Conservation (phyloP, 495 filamentous ascomycete species). For the Hypoxylon subgilvum region DNA sequence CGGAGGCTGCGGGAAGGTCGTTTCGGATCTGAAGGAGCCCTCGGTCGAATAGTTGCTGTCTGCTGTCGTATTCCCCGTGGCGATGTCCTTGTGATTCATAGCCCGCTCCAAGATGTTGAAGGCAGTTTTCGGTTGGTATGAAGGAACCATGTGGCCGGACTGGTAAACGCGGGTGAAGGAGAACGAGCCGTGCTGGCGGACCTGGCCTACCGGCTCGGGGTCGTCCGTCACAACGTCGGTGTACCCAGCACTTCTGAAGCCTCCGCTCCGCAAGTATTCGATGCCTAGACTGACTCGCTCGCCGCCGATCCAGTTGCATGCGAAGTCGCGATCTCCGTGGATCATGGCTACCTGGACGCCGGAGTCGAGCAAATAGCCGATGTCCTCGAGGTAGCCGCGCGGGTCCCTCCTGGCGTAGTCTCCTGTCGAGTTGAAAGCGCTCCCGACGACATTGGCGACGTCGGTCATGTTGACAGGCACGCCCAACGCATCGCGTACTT, state of each 20-base stretch:
- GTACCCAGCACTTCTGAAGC: slow-evolving; percentile 60
- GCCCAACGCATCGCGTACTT: slow-evolving; percentile 65
- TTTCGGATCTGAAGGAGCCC: slow-evolving; percentile 7
- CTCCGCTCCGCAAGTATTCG: slow-evolving; percentile 39
- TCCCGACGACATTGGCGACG: slow-evolving; percentile 54
- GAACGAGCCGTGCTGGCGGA: slow-evolving; percentile 65
- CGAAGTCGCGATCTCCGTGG: slow-evolving; percentile 66
- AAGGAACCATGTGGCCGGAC: slow-evolving; percentile 67
- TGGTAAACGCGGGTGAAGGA: slow-evolving; percentile 66
- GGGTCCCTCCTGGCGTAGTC: slow-evolving; percentile 56
- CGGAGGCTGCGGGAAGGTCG: slow-evolving; percentile 6
- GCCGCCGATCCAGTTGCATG: slow-evolving; percentile 69
- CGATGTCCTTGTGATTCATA: slow-evolving; percentile 60
- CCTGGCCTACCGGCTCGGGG: slow-evolving; percentile 56
- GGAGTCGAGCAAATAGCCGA: slow-evolving; percentile 56
- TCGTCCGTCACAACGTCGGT: slow-evolving; percentile 53
- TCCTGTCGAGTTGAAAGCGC: slow-evolving; percentile 59
- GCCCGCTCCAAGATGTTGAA: slow-evolving; percentile 53
- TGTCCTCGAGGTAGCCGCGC: slow-evolving; percentile 49
- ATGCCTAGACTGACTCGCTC: slow-evolving; percentile 56
- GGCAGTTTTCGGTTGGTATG: slow-evolving; percentile 48
- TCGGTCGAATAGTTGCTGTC: slow-evolving; percentile 15
- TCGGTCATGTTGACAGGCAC: slow-evolving; percentile 71
- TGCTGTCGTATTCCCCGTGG: slow-evolving; percentile 56
- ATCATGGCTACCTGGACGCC: slow-evolving; percentile 71